Percentiles rank a stretch among this genome's conserved stretches.
Evolutionary conservation across 2,329 filamentous ascomycete genomes (phyloP).

Genomic region (Diplocarpon rosae): DNA sequence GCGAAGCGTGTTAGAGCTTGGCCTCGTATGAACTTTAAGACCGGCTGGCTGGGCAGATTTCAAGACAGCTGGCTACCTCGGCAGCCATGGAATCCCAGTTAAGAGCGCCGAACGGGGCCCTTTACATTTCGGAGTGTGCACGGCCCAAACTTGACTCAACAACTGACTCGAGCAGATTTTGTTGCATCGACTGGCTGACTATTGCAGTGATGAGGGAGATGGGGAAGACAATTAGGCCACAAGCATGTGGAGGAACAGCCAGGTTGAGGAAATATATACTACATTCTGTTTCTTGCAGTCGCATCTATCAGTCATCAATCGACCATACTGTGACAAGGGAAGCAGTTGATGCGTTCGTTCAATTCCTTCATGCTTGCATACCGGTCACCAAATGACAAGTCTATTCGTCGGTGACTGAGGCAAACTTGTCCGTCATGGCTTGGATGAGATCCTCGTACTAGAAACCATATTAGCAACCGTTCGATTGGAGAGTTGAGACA

Average conservation of each 20-base stretch:
- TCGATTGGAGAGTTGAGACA: background rate
- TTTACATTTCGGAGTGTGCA: too few species aligned
- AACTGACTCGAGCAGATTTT: too few species aligned
- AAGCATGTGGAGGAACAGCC: background rate
- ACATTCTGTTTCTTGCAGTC: conserved; percentile 14
- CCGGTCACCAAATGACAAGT: background rate
- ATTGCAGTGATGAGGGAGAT: too few species aligned
- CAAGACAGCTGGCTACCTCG: too few species aligned
- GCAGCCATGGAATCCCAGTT: too few species aligned
- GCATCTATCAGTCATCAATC: conserved; percentile 12
- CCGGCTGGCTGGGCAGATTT: too few species aligned
- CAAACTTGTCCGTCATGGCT: conserved; percentile 94
- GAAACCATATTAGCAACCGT: background rate
- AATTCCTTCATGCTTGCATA: conserved; percentile 4
- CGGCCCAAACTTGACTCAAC: too few species aligned
- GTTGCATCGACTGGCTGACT: too few species aligned
- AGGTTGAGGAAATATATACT: conserved; percentile 18
- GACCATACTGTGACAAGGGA: conserved; percentile 13
- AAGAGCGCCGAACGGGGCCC: too few species aligned
- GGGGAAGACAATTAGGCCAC: too few species aligned
- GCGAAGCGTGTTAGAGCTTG: too few species aligned
- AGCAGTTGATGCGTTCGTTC: conserved; percentile 16
- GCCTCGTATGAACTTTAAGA: too few species aligned
- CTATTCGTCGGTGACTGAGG: conserved; percentile 89
- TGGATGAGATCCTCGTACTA: conserved; percentile 89